Conservation (phyloP, 768 basidiomycete genomes). For the Podaxis pistillaris region DNA sequence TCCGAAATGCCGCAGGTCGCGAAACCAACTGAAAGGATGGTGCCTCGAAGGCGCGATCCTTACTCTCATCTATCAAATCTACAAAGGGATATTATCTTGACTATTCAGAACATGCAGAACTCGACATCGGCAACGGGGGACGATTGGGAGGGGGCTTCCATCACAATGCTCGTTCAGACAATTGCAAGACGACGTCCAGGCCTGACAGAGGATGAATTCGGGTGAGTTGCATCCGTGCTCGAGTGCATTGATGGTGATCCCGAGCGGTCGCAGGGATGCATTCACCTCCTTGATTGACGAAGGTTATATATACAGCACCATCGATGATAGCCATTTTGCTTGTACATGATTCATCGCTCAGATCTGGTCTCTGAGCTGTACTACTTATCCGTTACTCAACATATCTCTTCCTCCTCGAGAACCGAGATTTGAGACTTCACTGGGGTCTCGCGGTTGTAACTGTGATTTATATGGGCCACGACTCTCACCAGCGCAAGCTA, state of each 20-base stretch:
- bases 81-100: conserved; percentile 23
- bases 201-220: conserved; percentile 5
- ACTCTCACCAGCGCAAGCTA: too few species aligned
- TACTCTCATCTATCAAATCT: conserved; percentile 21
- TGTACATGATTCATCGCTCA: not conserved
- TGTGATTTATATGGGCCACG: too few species aligned
- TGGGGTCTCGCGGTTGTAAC: too few species aligned
- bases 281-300: conserved; percentile 23
- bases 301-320: conserved; percentile 24
- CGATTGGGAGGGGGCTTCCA: not conserved
- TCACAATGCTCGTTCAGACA: conserved; percentile 1
- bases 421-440: too few species aligned
- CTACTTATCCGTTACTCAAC: not conserved
- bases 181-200: not conserved
- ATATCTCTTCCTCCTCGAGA: too few species aligned
- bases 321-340: conserved; percentile 26
- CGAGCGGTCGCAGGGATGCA: conserved; percentile 17
- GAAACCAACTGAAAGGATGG: not conserved
- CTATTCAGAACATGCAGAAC: conserved; percentile 6
- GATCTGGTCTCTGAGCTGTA: not conserved
- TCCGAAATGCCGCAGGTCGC: not conserved
- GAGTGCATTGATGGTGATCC: not conserved
- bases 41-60: conserved; percentile 17
- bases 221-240: conserved; percentile 9
- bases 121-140: not conserved